Evolutionary conservation across 352 stramenopile genomes (phyloP).

Genomic region (Phytophthora macrochlamydospora): DNA sequence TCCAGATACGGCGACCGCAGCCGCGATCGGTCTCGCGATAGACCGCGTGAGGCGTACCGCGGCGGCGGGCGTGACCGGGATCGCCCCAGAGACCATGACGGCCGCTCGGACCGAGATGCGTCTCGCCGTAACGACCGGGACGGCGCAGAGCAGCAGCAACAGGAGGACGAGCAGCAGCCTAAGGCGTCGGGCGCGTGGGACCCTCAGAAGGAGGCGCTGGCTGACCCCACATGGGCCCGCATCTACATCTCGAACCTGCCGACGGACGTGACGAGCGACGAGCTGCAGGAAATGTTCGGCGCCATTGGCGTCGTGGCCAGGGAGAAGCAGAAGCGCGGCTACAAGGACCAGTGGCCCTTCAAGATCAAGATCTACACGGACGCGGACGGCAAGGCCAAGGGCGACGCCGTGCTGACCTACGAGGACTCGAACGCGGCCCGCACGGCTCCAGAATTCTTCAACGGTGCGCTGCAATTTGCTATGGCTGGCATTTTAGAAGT

Average conservation of each 20-base stretch:
- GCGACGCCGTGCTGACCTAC: conserved; percentile 85
- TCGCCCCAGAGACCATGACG: conserved; percentile 30
- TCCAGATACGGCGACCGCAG: conserved; percentile 31
- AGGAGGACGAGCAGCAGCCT: conserved; percentile 33
- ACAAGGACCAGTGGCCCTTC: conserved; percentile 90
- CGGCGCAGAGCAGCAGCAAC: conserved; percentile 9
- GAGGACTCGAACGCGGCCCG: conserved; percentile 86
- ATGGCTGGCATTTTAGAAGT: conserved; percentile 8
- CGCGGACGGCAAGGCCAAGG: conserved; percentile 69
- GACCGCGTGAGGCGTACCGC: conserved; percentile 39
- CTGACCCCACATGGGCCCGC: conserved; percentile 79
- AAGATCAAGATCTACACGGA: conserved; percentile 92
- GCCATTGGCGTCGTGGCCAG: conserved; percentile 80
- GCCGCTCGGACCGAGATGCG: conserved; percentile 38
- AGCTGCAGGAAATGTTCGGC: conserved; percentile 88
- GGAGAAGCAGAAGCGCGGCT: conserved; percentile 88
- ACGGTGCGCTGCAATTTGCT: conserved; percentile 45
- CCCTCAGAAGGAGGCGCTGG: conserved; percentile 73
- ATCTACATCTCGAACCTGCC: conserved; percentile 91
- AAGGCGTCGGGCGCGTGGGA: conserved; percentile 67
- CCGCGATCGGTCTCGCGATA: conserved; percentile 28
- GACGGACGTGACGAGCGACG: conserved; percentile 71
- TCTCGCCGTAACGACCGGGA: conserved; percentile 44
- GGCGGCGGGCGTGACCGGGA: conserved; percentile 14
- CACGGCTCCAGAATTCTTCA: conserved; percentile 84